phyloP scores from a whole-genome alignment of 2,329 filamentous ascomycete genomes.

The Rosellinia necatrix region DNA sequence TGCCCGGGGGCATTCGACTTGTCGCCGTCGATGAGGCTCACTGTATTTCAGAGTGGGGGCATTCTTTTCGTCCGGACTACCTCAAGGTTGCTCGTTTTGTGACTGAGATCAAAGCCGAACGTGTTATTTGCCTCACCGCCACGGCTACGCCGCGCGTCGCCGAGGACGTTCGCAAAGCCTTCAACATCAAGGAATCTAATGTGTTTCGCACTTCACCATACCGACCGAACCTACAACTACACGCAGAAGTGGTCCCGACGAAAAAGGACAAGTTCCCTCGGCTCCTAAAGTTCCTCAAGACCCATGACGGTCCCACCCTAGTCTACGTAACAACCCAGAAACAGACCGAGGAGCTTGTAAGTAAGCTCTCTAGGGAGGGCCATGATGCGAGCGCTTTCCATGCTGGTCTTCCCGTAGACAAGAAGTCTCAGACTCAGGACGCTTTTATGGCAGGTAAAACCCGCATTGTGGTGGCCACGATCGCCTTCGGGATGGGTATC shows the following conservation, averaged over 20 bases:
- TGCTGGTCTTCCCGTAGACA: slow-evolving; percentile 52
- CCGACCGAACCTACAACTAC: slow-evolving; percentile 60
- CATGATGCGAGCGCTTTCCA: slow-evolving; percentile 54
- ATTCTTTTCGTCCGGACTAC: slow-evolving; percentile 38
- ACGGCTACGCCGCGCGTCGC: slow-evolving; percentile 63
- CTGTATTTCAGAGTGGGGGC: slow-evolving; percentile 58
- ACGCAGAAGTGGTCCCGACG: slow-evolving; percentile 50
- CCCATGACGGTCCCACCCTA: slow-evolving; percentile 59
- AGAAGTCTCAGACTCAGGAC: slow-evolving; percentile 54
- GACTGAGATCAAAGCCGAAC: slow-evolving; percentile 59
- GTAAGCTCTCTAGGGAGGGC: slow-evolving; percentile 41
- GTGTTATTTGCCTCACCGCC: slow-evolving; percentile 64
- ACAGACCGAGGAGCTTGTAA: slow-evolving; percentile 53
- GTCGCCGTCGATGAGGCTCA: slow-evolving; percentile 64
- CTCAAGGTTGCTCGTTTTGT: slow-evolving; percentile 57
- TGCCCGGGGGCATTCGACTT: slow-evolving; percentile 60
- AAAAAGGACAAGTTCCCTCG: slow-evolving; percentile 52
- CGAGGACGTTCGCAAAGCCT: slow-evolving; percentile 57
- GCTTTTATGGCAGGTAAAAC: slow-evolving; percentile 54
- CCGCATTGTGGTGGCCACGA: slow-evolving; percentile 58
- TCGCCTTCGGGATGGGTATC: slow-evolving; percentile 65
- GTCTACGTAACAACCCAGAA: slow-evolving; percentile 65
- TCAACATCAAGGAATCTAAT: slow-evolving; percentile 53
- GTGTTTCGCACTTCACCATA: slow-evolving; percentile 65
- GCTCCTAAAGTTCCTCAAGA: slow-evolving; percentile 53